A percentile compares a stretch with the other conserved stretches of the same genome.
phyloP scores from a whole-genome alignment of 805 yeast genomes.

The Kodamaea hsintzibuensis region DNA sequence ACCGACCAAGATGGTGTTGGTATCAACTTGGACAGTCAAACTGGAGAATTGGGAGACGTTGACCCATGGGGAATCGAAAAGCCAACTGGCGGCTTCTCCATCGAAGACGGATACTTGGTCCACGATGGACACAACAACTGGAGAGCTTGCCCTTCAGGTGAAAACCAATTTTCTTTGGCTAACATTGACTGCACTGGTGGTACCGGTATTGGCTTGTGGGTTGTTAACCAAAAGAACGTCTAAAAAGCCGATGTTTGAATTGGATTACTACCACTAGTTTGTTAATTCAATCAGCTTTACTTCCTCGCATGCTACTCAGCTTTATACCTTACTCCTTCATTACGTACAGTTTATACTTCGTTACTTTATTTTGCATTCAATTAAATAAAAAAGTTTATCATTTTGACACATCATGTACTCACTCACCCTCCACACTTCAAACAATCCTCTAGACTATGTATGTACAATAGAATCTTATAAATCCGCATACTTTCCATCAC shows the following conservation, averaged over 20 bases:
- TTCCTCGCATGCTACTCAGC: background rate
- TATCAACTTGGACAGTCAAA: conserved; percentile 22
- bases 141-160: conserved; percentile 35
- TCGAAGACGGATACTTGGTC: conserved; percentile 34
- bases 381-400: too few species aligned
- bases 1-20: conserved; percentile 29
- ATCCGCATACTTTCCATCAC: background rate
- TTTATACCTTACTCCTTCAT: background rate
- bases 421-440: too few species aligned
- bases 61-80: conserved; percentile 28
- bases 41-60: conserved; percentile 34
- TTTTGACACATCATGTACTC: too few species aligned
- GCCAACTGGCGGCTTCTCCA: conserved; percentile 40
- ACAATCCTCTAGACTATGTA: too few species aligned
- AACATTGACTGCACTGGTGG: conserved; percentile 26
- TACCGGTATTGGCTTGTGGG: conserved; percentile 22
- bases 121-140: conserved; percentile 34
- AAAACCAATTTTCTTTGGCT: conserved; percentile 21
- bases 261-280: too few species aligned
- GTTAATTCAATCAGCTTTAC: background rate
- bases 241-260: too few species aligned
- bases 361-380: too few species aligned
- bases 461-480: too few species aligned
- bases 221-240: conserved; percentile 12
- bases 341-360: background rate